A percentile compares a stretch with the other conserved stretches of the same genome.
These are phyloP conservation scores for Pittosporum tobira DNA, from an alignment of 129 eudicot genomes.

Conservation along the genomic window DNA sequence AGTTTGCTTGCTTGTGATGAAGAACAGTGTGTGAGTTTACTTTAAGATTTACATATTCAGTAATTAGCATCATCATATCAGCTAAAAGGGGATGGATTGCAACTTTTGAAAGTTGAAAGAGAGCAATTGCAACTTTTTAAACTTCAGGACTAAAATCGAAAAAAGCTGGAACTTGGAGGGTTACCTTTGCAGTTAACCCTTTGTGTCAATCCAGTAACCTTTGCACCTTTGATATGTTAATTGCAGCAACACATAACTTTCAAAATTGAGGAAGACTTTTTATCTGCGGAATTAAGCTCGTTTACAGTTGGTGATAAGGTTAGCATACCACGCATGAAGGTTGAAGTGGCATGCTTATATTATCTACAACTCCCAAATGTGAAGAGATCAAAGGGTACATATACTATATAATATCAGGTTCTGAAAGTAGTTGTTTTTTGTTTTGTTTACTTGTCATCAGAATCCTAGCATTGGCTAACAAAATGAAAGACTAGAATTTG, in stretches of 20 bases:
- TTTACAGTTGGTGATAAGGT: slow-evolving; percentile 39
- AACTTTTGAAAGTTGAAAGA: no score
- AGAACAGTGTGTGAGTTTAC: slow-evolving; percentile 51
- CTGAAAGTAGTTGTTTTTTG: slow-evolving; percentile 2
- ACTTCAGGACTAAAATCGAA: no score
- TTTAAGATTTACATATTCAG: not conserved
- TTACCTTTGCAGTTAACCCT: not conserved
- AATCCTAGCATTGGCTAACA: not conserved
- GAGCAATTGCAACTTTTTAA: no score
- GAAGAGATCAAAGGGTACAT: slow-evolving; percentile 74
- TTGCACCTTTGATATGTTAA: slow-evolving; percentile 11
- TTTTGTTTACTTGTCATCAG: slow-evolving; percentile 7
- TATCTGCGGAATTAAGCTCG: slow-evolving; percentile 37
- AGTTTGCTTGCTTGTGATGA: slow-evolving; percentile 32
- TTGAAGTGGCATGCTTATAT: slow-evolving; percentile 76
- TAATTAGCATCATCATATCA: not conserved
- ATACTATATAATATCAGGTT: slow-evolving; percentile 1
- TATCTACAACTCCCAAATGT: slow-evolving; percentile 48
- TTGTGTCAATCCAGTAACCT: not conserved
- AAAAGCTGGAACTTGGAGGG: no score
- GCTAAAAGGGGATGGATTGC: no score
- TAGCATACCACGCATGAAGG: slow-evolving; percentile 44
- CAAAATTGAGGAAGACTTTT: slow-evolving; percentile 57
- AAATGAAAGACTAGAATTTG: not conserved
- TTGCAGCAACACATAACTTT: slow-evolving; percentile 57